Conservation (phyloP, 768 basidiomycete species). For the Tulasnella sp. region DNA sequence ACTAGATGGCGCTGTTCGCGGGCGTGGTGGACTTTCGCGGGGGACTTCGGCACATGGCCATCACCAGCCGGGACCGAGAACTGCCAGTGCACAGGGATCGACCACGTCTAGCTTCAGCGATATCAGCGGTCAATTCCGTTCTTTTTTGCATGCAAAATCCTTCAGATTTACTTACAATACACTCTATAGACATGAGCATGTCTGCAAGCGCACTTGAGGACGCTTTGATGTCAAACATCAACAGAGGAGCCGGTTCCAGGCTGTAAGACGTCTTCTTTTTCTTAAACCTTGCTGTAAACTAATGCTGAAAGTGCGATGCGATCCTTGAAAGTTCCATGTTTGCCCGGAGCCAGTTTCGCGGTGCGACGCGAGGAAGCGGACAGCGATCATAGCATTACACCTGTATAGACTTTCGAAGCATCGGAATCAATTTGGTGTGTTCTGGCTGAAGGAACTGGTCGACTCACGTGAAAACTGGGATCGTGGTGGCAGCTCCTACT, state of each 20-base stretch:
- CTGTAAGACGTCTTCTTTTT: slow-evolving; percentile 40
- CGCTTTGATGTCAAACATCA: slow-evolving; percentile 64
- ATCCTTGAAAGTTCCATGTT: slow-evolving; percentile 28
- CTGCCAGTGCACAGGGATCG: slow-evolving; percentile 50
- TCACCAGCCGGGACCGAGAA: slow-evolving; percentile 31
- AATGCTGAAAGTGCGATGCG: no score
- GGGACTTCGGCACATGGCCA: slow-evolving; percentile 40
- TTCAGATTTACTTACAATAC: neutral
- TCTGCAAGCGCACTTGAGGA: slow-evolving; percentile 74
- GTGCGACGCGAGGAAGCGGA: no score
- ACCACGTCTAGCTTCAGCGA: slow-evolving; percentile 79
- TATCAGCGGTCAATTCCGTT: slow-evolving; percentile 47
- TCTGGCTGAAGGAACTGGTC: no score
- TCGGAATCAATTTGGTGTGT: no score
- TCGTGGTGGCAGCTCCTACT: no score
- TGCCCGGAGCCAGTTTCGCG: slow-evolving; percentile 23
- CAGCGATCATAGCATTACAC: no score
- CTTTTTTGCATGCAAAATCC: neutral
- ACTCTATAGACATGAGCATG: slow-evolving; percentile 49
- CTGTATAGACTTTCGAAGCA: no score
- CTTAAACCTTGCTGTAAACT: no score
- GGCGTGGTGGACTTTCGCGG: slow-evolving; percentile 42
- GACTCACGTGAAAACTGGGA: no score
- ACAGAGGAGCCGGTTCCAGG: slow-evolving; percentile 46
- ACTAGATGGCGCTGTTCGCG: slow-evolving; percentile 31